phyloP scores from a whole-genome alignment of 2,329 filamentous ascomycete species.

The Aspergillaceae sp. region DNA sequence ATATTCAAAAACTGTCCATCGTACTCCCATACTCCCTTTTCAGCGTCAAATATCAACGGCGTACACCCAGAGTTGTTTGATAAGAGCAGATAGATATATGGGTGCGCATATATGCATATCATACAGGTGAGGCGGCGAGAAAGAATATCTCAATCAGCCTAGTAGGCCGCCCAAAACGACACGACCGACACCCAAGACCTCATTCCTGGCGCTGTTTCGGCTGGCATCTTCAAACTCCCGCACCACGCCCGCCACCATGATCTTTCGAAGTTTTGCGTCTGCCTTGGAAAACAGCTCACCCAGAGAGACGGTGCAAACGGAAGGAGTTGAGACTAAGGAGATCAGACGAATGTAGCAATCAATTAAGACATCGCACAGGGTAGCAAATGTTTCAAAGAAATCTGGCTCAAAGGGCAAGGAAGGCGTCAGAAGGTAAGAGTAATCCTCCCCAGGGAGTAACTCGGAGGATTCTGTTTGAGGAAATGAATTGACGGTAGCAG shows the following conservation, averaged over 20 bases:
- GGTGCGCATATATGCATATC: not conserved
- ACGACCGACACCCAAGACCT: conserved; percentile 77
- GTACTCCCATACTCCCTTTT: too few relatives aligned
- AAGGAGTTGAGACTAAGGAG: conserved; percentile 63
- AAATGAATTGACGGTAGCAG: conserved; percentile 32
- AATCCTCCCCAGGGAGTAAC: conserved; percentile 73
- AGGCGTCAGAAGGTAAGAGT: conserved; percentile 81
- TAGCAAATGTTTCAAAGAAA: conserved; percentile 93
- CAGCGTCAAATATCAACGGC: too few relatives aligned
- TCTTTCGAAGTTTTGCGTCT: conserved; percentile 75
- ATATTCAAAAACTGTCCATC: too few relatives aligned
- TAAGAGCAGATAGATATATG: too few relatives aligned
- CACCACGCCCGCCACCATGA: conserved; percentile 77
- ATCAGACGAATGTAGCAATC: conserved; percentile 80
- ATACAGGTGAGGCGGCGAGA: not conserved
- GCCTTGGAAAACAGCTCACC: conserved; percentile 86
- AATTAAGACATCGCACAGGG: conserved; percentile 88
- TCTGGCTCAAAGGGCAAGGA: conserved; percentile 91
- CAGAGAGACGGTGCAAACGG: conserved; percentile 60
- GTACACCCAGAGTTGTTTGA: too few relatives aligned
- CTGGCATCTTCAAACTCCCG: conserved; percentile 90
- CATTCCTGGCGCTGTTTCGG: conserved; percentile 63
- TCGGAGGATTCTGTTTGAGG: conserved; percentile 48
- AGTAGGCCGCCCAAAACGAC: conserved; percentile 83
- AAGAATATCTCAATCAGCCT: conserved; percentile 23